Base-by-base conservation (phyloP, 768 basidiomycete species). In the Suillus clintonianus region DNA sequence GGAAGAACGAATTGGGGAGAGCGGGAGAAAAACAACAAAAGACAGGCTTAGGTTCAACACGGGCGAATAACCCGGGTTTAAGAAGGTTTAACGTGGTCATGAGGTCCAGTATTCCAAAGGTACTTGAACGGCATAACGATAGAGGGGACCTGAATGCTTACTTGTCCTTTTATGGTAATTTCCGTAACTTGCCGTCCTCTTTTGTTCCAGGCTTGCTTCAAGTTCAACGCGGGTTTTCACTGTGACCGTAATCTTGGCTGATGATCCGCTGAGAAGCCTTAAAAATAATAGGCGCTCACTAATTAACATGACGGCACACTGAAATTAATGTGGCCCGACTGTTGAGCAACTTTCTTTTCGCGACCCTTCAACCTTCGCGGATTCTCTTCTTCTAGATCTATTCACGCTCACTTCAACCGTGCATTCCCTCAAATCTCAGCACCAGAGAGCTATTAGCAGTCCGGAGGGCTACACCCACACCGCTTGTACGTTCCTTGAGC, bases 71-170 rank as follows among this genome's bases (percentile, higher is more conserved):
- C 27, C 11, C 19, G 27, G 51, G 22, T 58, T 60, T 32, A 60
- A 60, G 43, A 54, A 32, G 43, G 59, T 34, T n/a, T 37, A 60
- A 19, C 9, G 54, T 22, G 19, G 10, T 15, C 22, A 43, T 59
- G 24, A 34, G 62, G n/a, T 3, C 36, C 59, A 42, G 51, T 14
- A 61, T 60, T 62, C 50, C 59, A 60, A 60, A 37, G 37, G 39
- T 30, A 57, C 39, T 5, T 27, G 39, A 57, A 57, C 56, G 56
- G 56, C 56, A 57, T 41, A 27, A 30, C 5, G 27, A 50, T 27
- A 15, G 48, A 17, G 48, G 30, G 5, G 30, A 53, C 30, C 4
- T 43, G 30, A 19, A 53, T 32, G 32, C 51, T 53, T n/a, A 11
- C 51, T 37, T 36, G 4, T 37, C 54, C 54, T 37, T 37, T 56